These are phyloP conservation scores for Piromyces finnis DNA, from an alignment of 192 early-diverging fungal species.

Conservation along the genomic window DNA sequence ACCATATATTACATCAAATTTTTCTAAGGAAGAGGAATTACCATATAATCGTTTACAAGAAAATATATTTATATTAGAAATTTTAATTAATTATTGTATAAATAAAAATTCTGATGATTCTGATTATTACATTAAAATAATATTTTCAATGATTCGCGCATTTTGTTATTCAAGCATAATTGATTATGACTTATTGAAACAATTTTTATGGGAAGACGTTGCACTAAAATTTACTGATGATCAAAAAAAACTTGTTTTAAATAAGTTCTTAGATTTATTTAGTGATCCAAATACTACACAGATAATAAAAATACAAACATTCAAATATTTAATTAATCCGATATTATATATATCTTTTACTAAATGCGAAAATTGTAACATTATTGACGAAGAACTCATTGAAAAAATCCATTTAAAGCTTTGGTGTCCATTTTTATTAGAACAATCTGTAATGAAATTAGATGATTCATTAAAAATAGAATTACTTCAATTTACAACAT, in stretches of 20 bases:
- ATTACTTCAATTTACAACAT: conserved; percentile 76
- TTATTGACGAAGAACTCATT: conserved; percentile 42
- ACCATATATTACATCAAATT: not conserved
- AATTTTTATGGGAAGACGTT: conserved; percentile 55
- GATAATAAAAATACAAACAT: conserved; percentile 47
- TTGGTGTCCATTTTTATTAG: conserved; percentile 28
- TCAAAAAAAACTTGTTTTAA: conserved; percentile 49
- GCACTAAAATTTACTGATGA: conserved; percentile 24
- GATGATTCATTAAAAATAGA: conserved; percentile 62
- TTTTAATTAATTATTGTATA: conserved; percentile 49
- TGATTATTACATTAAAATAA: conserved; percentile 13
- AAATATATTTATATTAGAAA: conserved; percentile 43
- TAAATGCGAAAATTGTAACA: conserved; percentile 19
- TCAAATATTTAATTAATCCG: conserved; percentile 73
- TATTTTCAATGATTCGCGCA: conserved; percentile 53
- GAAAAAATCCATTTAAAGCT: conserved; percentile 35
- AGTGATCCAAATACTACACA: conserved; percentile 32
- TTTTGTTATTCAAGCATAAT: not conserved
- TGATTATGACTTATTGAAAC: conserved; percentile 25
- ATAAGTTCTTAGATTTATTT: conserved; percentile 61
- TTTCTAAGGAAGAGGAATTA: not conserved
- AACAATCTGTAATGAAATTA: conserved; percentile 28
- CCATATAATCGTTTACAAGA: conserved; percentile 3
- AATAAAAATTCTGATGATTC: conserved; percentile 36
- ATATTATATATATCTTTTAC: conserved; percentile 54